Evolutionary conservation across 2,329 filamentous ascomycete species (phyloP).

Genomic region (Aspergillus spinulosporus): DNA sequence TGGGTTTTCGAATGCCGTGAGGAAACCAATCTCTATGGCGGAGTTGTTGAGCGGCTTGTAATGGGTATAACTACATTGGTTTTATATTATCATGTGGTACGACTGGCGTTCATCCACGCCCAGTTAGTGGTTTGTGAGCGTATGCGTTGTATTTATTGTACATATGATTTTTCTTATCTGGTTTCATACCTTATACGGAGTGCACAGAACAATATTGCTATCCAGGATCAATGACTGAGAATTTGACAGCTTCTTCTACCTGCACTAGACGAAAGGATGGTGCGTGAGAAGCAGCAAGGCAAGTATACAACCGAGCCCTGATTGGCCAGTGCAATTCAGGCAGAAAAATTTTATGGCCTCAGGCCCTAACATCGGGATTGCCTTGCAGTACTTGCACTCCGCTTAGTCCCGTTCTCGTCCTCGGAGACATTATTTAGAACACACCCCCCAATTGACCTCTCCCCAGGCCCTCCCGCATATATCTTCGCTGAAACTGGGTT

Average conservation of each 20-base stretch:
- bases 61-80: neutral
- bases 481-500: neutral
- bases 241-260: no score
- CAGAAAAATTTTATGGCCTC: neutral
- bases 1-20: conserved; percentile 86
- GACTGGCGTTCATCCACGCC: neutral
- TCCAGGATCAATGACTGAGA: no score
- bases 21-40: conserved; percentile 77
- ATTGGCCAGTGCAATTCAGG: neutral
- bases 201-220: no score
- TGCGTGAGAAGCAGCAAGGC: neutral
- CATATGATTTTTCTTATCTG: neutral
- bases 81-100: neutral
- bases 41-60: conserved; percentile 66
- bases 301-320: neutral
- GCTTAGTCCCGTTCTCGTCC: neutral
- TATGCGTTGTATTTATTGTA: neutral
- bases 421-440: neutral
- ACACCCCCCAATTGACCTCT: conserved; percentile 9
- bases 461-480: conserved; percentile 1
- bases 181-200: neutral
- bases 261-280: neutral
- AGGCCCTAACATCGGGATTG: neutral
- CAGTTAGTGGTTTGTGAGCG: neutral
- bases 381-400: neutral